Base-by-base conservation (phyloP, 768 basidiomycete species). In the Chlorophyllum brunneum region DNA sequence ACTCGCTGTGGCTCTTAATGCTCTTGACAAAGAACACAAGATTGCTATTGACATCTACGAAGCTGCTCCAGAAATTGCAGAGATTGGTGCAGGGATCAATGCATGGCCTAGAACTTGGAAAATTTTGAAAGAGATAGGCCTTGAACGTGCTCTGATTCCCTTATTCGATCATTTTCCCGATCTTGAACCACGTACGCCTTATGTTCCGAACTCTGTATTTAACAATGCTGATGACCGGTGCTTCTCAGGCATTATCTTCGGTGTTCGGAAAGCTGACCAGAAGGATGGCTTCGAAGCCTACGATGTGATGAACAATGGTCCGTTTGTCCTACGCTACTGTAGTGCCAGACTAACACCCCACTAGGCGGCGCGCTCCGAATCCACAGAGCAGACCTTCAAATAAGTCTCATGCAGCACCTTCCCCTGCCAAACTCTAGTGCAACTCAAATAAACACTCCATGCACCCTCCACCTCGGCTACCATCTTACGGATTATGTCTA, bases 381-480 rank as follows among this genome's bases (percentile, higher is more conserved):
- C 47, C 78, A 78, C 56, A 71, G 79, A 29, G 69, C 72, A 6
- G 75, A 79, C 46, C 71, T 80, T 39, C 75, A 78, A 37, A 50
- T 59, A 13, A 64, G 70, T 6, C 60, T 80, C 18, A 62, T 79
- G 22, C 61, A 66, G 8, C 59, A 68, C 53, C 53, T 78, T 33
- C 57, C 66, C 1, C 38, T 67, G 13, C n/a, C 26, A 11, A 27
- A 30, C 13, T 29, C 26, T 7, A 43, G 8, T 16, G 15, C 9
- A 11, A 10, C 11, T 24, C 9, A 36, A 6, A 7, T 24, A 9
- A 48, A 15, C 31, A 37, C 13, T 23, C 46, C 13, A 16, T 37
- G 34, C 2, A 59, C 59, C 6, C 62, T 67, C 3, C 61, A 71
- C 49, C 66, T 71, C 2, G 59, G 62, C n/a, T 77, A 75, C 54